Evolutionary conservation across 2,329 filamentous ascomycete genomes (phyloP).

Genomic region (Metarhizium guizhouense): DNA sequence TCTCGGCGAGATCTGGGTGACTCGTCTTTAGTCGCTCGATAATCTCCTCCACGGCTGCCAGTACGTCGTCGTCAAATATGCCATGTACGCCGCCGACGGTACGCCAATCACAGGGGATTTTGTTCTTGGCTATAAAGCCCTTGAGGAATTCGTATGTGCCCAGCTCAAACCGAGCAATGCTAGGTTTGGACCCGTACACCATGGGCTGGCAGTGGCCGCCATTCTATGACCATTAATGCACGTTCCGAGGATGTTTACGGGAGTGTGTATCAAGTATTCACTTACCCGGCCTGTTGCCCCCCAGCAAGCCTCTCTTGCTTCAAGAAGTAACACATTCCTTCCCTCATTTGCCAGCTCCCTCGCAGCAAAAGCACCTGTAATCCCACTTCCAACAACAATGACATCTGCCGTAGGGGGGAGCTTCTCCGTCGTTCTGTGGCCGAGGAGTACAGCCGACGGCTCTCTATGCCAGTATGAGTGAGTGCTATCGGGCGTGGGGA

Average conservation of each 20-base stretch:
- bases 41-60: conserved; percentile 40
- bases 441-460: conserved; percentile 53
- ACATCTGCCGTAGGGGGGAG: conserved; percentile 58
- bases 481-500: conserved; percentile 54
- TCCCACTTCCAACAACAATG: conserved; percentile 66
- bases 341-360: conserved; percentile 47
- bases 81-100: conserved; percentile 54
- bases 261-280: conserved; percentile 8
- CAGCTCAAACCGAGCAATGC: conserved; percentile 63
- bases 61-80: conserved; percentile 47
- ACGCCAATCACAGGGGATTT: conserved; percentile 63
- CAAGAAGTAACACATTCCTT: conserved; percentile 58
- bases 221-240: conserved; percentile 34
- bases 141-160: conserved; percentile 55
- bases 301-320: conserved; percentile 73
- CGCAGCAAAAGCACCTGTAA: conserved; percentile 66
- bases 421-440: conserved; percentile 57
- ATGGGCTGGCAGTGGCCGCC: conserved; percentile 69
- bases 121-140: conserved; percentile 44
- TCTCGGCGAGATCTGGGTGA: conserved; percentile 48
- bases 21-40: conserved; percentile 37
- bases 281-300: conserved; percentile 73
- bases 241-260: neutral
- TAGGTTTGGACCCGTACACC: conserved; percentile 50
- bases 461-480: conserved; percentile 66